Evolutionary conservation across 208 protist species (phyloP).

Genomic region (Leishmania lainsoni): DNA sequence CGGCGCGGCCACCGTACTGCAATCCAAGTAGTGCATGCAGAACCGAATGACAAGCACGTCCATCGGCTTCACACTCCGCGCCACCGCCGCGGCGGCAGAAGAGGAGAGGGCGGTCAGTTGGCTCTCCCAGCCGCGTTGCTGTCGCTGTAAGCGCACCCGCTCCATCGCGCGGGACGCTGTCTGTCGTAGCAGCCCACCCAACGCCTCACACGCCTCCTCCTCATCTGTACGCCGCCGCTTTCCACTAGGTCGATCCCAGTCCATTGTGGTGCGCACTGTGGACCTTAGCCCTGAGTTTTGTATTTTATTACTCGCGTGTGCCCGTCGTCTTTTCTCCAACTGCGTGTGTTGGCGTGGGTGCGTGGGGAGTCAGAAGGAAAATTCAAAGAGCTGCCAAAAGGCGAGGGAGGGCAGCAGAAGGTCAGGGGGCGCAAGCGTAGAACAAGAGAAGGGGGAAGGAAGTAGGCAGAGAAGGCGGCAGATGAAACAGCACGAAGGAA

Average conservation of each 20-base stretch:
- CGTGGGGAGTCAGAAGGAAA: background rate
- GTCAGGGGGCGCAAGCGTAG: background rate
- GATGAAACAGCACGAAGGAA: background rate
- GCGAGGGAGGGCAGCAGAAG: background rate
- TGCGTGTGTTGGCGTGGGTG: background rate
- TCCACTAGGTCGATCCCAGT: conserved; percentile 14
- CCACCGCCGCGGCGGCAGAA: conserved; percentile 14
- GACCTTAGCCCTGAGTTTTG: background rate
- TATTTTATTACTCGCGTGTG: background rate
- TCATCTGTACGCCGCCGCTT: conserved; percentile 52
- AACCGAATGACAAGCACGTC: conserved; percentile 79
- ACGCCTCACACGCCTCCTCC: conserved; percentile 67
- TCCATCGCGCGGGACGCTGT: conserved; percentile 73
- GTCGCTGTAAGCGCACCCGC: conserved; percentile 53
- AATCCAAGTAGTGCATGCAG: conserved; percentile 74
- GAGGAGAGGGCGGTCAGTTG: conserved; percentile 1
- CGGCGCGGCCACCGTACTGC: conserved; percentile 27
- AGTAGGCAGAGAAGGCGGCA: background rate
- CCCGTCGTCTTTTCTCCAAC: background rate
- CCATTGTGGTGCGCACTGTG: background rate
- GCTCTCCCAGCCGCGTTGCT: conserved; percentile 16
- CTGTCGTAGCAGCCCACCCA: conserved; percentile 73
- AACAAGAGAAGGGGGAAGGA: background rate
- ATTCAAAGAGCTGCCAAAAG: background rate
- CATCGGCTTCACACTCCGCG: conserved; percentile 55